Percentiles rank a stretch among this genome's conserved stretches.
phyloP scores from a whole-genome alignment of 2,329 filamentous ascomycete species.

The Fusarium nodosum region DNA sequence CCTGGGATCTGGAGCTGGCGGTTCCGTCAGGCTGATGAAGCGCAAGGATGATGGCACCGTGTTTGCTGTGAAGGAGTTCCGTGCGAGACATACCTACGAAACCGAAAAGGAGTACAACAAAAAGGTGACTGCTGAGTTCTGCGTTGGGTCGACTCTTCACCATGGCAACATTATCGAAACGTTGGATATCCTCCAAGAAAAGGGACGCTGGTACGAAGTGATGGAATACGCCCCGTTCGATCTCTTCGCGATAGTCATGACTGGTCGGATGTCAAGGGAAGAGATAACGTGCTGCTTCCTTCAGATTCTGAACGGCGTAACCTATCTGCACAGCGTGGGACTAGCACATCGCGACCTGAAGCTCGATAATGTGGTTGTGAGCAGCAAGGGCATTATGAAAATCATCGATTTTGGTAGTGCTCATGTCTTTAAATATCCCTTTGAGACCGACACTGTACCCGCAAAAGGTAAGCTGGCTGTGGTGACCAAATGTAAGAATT shows the following conservation, averaged over 20 bases:
- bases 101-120: slow-evolving; percentile 96
- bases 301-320: slow-evolving; percentile 94
- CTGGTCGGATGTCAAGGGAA: slow-evolving; percentile 92
- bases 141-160: slow-evolving; percentile 94
- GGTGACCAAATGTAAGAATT: neutral
- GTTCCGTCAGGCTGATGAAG: slow-evolving; percentile 94
- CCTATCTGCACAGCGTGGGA: slow-evolving; percentile 94
- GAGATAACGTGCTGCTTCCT: slow-evolving; percentile 93
- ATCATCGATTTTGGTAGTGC: slow-evolving; percentile 99
- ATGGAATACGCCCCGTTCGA: slow-evolving; percentile 99
- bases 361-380: slow-evolving; percentile 97
- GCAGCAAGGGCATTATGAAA: slow-evolving; percentile 97
- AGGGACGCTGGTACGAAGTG: slow-evolving; percentile 95
- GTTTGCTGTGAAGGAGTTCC: slow-evolving; percentile 98
- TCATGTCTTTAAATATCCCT: slow-evolving; percentile 96
- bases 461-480: slow-evolving; percentile 54
- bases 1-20: slow-evolving; percentile 91
- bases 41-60: slow-evolving; percentile 91
- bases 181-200: slow-evolving; percentile 94
- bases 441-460: slow-evolving; percentile 76
- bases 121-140: slow-evolving; percentile 98
- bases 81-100: slow-evolving; percentile 91
- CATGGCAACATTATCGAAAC: slow-evolving; percentile 99
- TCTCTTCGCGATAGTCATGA: slow-evolving; percentile 98
- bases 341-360: slow-evolving; percentile 96